These are phyloP conservation scores for Glycine tomentella DNA, from an alignment of 306 rosid species.

Conservation along the genomic window DNA sequence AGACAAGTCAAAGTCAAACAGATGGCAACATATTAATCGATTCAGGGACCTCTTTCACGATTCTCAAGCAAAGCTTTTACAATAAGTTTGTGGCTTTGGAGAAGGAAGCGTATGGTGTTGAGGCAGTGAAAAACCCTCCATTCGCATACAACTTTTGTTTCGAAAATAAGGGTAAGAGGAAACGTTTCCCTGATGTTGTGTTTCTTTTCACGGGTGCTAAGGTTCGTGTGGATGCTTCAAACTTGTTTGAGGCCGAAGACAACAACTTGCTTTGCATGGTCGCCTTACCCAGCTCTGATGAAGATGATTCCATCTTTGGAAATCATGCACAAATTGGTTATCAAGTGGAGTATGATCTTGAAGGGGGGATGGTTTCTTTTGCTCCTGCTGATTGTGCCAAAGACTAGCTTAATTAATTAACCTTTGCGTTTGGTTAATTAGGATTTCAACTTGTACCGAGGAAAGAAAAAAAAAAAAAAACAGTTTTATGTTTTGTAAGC, in stretches of 20 bases:
- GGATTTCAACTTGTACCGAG: neutral
- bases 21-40: conserved; percentile 26
- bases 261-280: neutral
- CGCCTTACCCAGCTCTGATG: neutral
- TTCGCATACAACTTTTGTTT: neutral
- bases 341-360: conserved; percentile 44
- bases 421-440: neutral
- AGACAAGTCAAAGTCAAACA: neutral
- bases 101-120: neutral
- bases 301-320: conserved; percentile 15
- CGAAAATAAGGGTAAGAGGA: too few species aligned
- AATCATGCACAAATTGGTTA: conserved; percentile 14
- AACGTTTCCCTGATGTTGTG: neutral
- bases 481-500: too few species aligned
- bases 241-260: neutral
- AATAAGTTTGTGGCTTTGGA: neutral
- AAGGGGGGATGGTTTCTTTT: conserved; percentile 33
- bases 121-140: neutral
- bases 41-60: neutral
- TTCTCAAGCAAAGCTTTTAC: neutral
- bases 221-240: neutral
- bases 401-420: neutral
- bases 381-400: conserved; percentile 38
- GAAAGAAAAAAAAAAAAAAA: too few species aligned
- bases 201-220: conserved; percentile 12